phyloP scores from a whole-genome alignment of 768 basidiomycete genomes.

The Leucocoprinus sp. region DNA sequence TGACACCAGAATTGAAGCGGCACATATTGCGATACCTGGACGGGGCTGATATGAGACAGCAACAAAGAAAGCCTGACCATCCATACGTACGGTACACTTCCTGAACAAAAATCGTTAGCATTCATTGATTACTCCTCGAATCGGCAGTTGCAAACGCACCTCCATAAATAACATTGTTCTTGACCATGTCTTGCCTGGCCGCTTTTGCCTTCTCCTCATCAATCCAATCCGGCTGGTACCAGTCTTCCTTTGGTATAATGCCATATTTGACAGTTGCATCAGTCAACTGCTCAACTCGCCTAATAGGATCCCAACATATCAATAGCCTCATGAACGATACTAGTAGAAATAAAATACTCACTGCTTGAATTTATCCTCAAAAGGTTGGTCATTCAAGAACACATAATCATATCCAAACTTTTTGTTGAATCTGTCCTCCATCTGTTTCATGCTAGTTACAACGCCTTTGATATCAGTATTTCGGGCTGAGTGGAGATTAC shows the following conservation, averaged over 20 bases:
- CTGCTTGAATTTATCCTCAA: constrained; percentile 66
- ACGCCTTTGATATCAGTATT: constrained; percentile 56
- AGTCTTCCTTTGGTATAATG: constrained; percentile 68
- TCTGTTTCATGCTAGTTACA: constrained; percentile 57
- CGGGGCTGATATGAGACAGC: not conserved
- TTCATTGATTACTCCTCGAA: constrained; percentile 1
- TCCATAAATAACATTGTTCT: constrained; percentile 59
- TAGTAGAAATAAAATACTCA: constrained; percentile 20
- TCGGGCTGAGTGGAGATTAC: constrained; percentile 30
- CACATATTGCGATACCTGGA: constrained; percentile 90
- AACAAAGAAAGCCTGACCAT: not conserved
- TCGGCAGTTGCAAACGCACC: constrained; percentile 29
- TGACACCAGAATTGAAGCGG: constrained; percentile 87
- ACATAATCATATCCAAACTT: constrained; percentile 80
- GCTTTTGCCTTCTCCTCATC: constrained; percentile 64
- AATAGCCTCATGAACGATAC: not conserved
- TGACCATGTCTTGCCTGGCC: constrained; percentile 62
- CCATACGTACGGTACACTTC: constrained; percentile 62
- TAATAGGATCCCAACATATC: constrained; percentile 15
- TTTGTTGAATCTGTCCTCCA: constrained; percentile 89
- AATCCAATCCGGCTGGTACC: constrained; percentile 77
- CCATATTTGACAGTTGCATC: constrained; percentile 63
- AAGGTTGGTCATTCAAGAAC: constrained; percentile 78
- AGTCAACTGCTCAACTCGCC: constrained; percentile 52
- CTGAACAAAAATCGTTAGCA: constrained; percentile 26